Conservation (phyloP, 2,329 filamentous ascomycete species). For the Aureobasidium sp. region DNA sequence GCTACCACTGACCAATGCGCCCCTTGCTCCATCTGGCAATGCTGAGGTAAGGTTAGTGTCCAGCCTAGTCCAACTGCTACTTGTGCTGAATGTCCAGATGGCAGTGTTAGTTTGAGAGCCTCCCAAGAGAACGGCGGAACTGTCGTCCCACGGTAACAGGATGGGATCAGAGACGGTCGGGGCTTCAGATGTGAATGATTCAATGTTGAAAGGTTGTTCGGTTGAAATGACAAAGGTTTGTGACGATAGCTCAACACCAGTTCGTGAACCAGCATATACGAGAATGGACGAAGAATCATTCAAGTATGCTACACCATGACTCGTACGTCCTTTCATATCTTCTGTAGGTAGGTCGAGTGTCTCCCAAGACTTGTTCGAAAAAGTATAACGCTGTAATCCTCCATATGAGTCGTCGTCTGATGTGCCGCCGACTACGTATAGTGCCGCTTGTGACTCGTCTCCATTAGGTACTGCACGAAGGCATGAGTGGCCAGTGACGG, state of each 20-base stretch:
- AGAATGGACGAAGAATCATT: slow-evolving; percentile 62
- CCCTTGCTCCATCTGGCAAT: slow-evolving; percentile 27
- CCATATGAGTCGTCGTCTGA: slow-evolving; percentile 52
- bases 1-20: slow-evolving; percentile 58
- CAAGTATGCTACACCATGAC: slow-evolving; percentile 71
- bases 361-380: slow-evolving; percentile 50
- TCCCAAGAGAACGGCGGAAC: slow-evolving; percentile 65
- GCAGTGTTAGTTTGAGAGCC: slow-evolving; percentile 57
- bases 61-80: slow-evolving; percentile 58
- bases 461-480: slow-evolving; percentile 57
- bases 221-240: slow-evolving; percentile 69
- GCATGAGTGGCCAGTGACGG: slow-evolving; percentile 69
- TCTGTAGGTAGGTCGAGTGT: slow-evolving; percentile 41
- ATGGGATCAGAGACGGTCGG: slow-evolving; percentile 61
- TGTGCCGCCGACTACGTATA: slow-evolving; percentile 74
- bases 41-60: slow-evolving; percentile 51
- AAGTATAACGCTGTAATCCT: slow-evolving; percentile 65
- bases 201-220: slow-evolving; percentile 54
- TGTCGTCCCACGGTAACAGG: slow-evolving; percentile 64
- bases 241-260: slow-evolving; percentile 53
- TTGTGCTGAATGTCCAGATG: slow-evolving; percentile 63
- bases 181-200: slow-evolving; percentile 50
- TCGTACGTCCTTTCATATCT: slow-evolving; percentile 59
- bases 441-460: slow-evolving; percentile 49
- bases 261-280: slow-evolving; percentile 68